Conservation (phyloP, 495 filamentous ascomycete species). For the Daldinia decipiens region DNA sequence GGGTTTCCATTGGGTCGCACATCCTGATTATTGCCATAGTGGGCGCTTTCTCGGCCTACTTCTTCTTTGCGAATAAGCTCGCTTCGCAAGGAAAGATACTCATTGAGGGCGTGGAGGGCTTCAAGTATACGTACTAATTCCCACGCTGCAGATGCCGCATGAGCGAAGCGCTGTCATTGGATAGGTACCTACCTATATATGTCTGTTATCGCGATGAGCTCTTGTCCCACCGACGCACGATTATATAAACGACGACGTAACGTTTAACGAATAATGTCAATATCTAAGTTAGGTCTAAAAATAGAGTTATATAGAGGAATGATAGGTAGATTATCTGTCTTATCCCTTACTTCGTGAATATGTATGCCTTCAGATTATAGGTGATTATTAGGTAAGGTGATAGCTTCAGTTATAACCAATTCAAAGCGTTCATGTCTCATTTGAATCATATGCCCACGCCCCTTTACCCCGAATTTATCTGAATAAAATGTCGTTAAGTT, state of each 20-base stretch:
- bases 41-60: constrained; percentile 67
- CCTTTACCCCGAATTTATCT: background rate
- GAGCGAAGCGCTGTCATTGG: background rate
- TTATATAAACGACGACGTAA: constrained; percentile 4
- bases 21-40: constrained; percentile 73
- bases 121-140: constrained; percentile 63
- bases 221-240: background rate
- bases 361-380: background rate
- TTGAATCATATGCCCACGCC: background rate
- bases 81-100: constrained; percentile 59
- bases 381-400: background rate
- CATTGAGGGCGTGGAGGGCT: constrained; percentile 66
- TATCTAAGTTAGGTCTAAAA: background rate
- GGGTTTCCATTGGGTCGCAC: constrained; percentile 78
- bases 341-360: background rate
- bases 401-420: background rate
- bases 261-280: constrained; percentile 12
- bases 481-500: background rate
- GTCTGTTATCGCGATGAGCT: background rate
- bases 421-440: background rate
- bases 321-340: background rate
- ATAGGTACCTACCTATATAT: no score
- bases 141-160: background rate
- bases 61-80: constrained; percentile 67
- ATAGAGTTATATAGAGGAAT: background rate